Base-by-base conservation (phyloP, 2,329 filamentous ascomycete genomes). In the Dryadomyces sulphureus region DNA sequence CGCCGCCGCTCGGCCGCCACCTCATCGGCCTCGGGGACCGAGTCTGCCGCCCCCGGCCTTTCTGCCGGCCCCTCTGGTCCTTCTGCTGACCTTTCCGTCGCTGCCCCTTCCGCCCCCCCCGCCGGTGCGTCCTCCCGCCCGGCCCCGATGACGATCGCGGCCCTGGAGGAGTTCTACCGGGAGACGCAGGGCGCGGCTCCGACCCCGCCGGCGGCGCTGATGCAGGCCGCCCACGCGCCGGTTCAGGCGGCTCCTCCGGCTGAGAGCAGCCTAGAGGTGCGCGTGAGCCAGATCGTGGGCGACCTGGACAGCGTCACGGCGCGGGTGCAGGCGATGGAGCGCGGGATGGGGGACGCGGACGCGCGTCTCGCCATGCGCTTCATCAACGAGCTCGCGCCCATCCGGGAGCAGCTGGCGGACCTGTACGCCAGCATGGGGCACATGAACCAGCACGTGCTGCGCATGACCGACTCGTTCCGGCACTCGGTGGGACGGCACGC, bases 351-450 rank as follows among this genome's bases (percentile, higher is more conserved):
- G 19, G 75, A 78, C 48, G 65, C 77, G 43, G 75, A 79, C 54
- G 72, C 70, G 4, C 69, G 73, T 42, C 75, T 79, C 55, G 75
- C 69, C 27, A 71, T 77, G 59, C 71, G 75, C 66, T 66, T 77
- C 8, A 66, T 79, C 55, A 79, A 77, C 53, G 73, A 79, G 57
- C 71, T 75, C 5, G 67, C 77, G 54, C 74, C 72, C 7, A 70
- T 80, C 49, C 74, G 76, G 47, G 75, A 80, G 48, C 73, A 79
- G 57, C 67, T 80, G n/a, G 68, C 70, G 4, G 76, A 80, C 56
- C 62, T 77, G 38, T 65, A 69, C 38, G 75, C 70, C 59, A 75
- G 69, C 52, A 62, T 75, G 49, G 73, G 73, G 43, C 70, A 75
- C 53, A 65, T 77, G 38, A 67, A 69, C 45, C 76, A 77, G 72